These are phyloP conservation scores for Salvia rosmarinus DNA, from an alignment of 257 asterid species.

Conservation along the genomic window DNA sequence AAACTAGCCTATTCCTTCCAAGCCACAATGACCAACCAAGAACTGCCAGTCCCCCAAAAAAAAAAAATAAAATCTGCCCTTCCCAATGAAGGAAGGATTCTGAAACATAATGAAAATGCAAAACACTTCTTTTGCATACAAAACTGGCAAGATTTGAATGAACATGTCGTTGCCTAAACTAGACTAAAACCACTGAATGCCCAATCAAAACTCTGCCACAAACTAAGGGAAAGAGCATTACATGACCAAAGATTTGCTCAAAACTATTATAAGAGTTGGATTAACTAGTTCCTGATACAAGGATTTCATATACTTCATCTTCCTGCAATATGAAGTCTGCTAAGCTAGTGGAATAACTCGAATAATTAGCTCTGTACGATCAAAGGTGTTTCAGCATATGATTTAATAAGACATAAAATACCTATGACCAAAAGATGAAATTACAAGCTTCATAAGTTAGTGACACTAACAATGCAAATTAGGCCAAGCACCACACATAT, in stretches of 20 bases:
- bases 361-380: neutral
- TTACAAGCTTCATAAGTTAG: neutral
- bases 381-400: neutral
- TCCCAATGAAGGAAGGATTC: neutral
- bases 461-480: neutral
- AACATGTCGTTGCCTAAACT: neutral
- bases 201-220: neutral
- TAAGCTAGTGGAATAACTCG: neutral
- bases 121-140: neutral
- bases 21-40: neutral
- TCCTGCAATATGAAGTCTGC: slow-evolving; percentile 1
- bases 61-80: neutral
- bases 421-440: neutral
- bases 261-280: neutral
- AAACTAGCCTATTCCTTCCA: neutral
- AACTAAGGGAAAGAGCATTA: neutral
- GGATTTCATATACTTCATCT: slow-evolving; percentile 7
- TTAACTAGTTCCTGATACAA: neutral
- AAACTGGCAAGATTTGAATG: neutral
- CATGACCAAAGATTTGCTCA: neutral
- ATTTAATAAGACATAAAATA: neutral
- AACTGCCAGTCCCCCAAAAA: neutral
- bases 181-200: neutral
- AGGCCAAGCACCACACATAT: neutral
- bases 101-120: neutral